Base-by-base conservation (phyloP, 2,329 filamentous ascomycete species). In the Ascosphaera aggregata region DNA sequence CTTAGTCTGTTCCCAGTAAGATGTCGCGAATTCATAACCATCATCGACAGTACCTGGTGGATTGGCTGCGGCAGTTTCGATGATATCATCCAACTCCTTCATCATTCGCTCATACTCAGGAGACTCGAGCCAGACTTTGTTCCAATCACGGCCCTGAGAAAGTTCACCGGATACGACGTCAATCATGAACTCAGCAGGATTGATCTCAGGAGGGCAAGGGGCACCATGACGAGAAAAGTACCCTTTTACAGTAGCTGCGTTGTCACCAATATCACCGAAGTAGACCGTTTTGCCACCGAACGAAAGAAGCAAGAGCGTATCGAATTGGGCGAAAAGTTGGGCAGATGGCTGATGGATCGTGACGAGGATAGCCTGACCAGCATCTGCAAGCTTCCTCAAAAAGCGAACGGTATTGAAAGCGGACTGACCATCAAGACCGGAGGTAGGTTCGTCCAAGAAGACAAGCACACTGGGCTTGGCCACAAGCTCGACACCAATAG, bases 321-420 rank as follows among this genome's bases (percentile, higher is more conserved):
- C 73, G 39, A 77, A 94, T 42, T 81, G 77, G 54, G 93, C 80
- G 64, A 94, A 93, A 39, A 94, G 67, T 68, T 92, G 84, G 24
- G 85, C 84, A 11, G 81, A 91, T n/a, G 86, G 86, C 57, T 95
- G 86, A 55, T 95, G 86, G 43, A 94, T 94, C 0, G 86, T 94
- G 61, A 84, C 93, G n/a, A 94, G 73, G 57, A 94, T 81, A 39
- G 86, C 85, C 54, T 91, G 82, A 13, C 86, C 85, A 44, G 74
- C 78, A 55, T 86, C 79, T 49, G 82, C 82, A 24, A 94, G 66
- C 58, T 91, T 93, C 57, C 91, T 78, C 32, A 95, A 69, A 9
- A 94, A 69, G 54, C 82, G 76, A 36, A 84, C 67, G 52, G 94
- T 93, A 45, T 81, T 80, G 81, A 82, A 94, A 1, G 84, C 86